Evolutionary conservation across 1,139 yeast genomes (phyloP), one percentile per base, ranked within the genome.

Genomic region (Taiozyma sp.): DNA sequence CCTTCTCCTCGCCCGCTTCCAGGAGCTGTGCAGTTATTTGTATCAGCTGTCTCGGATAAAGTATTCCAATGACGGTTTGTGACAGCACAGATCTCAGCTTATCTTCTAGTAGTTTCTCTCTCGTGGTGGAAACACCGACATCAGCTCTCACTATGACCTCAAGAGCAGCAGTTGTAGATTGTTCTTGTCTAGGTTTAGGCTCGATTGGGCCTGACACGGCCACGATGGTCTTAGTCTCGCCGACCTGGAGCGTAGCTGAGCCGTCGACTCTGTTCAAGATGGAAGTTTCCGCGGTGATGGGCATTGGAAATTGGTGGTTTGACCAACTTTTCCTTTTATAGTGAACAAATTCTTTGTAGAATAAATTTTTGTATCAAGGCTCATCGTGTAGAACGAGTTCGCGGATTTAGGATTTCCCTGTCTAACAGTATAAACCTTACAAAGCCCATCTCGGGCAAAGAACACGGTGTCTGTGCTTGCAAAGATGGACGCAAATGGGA

Each of bases 161-260:
- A 41, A 93, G 68, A 28, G 89, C 81, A 19, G 93, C 85, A 47
- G 77, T 75, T 26, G 87, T 85, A 8, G 98, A 96, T 42, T 85
- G 68, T 65, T 93, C 99, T 64, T 90, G 96, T 59, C 95, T 78
- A 21, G 80, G 69, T 66, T 85, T 86, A 11, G 91, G 88, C 62
- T 91, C 98, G 45, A 91, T 77, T 0, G 99, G 99, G 0, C 99
- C 99, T 1, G 91, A 79, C 1, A 91, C 91, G 0, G 96, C 82
- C 43, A 85, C 81, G 4, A 89, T 68, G 8, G 87, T 82, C 56
- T 80, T 79, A 1, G 88, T 81, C 24, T 65, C 67, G 8, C 75
- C 78, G 24, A 71, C 65, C 26, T 69, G 64, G 56, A 85, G 72
- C 46, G 78, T 79, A 0, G 95, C 83, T 2, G 96, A 88, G 2